Base-by-base conservation (phyloP, 2,329 filamentous ascomycete species). In the Pseudohalonectria lignicola region DNA sequence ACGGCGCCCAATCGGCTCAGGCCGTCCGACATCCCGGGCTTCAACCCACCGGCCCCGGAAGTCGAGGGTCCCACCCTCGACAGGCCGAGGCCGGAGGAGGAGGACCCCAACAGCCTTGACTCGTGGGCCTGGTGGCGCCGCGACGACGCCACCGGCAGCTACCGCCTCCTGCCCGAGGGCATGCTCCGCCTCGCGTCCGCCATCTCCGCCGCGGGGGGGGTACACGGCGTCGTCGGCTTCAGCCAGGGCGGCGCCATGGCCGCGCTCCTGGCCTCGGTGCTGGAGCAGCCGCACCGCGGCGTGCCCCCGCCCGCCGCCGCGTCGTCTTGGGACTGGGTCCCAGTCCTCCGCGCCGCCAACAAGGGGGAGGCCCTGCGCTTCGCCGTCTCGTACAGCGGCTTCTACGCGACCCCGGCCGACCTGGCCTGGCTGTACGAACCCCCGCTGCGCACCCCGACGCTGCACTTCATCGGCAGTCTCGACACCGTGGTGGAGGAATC, bases 401-500 rank as follows among this genome's bases (percentile, higher is more conserved):
- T 94, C 54, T 73, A 66, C 26, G 76, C 83, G 1, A 64, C 73
- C 2, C 71, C 76, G 28, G 58, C 66, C 13, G 60, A 72, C 31
- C 79, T 93, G 53, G 56, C 57, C 29, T 84, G 74, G 37, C 79
- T 85, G 43, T 93, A 86, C 53, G 74, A 85, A 48, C 86, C 85
- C 13, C 69, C 72, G 54, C 80, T 95, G 42, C 57, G 54, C 44
- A 94, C 88, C 42, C 84, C 86, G 0, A 76, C 83, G 44, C 56
- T 94, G 59, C 86, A 94, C 62, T 82, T 87, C 48, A 57, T 94
- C 19, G 90, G 90, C 1, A 81, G 77, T 39, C 63, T 94, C 48
- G 90, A 95, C 62, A 86, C 82, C 3, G 85, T 95, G 1, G 88
- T 96, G 1, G 84, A 87, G 23, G 88, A 95, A 64, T 59, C 60